Conservation (phyloP, 1,139 yeast genomes). For the Blastobotrys petasosporus region DNA sequence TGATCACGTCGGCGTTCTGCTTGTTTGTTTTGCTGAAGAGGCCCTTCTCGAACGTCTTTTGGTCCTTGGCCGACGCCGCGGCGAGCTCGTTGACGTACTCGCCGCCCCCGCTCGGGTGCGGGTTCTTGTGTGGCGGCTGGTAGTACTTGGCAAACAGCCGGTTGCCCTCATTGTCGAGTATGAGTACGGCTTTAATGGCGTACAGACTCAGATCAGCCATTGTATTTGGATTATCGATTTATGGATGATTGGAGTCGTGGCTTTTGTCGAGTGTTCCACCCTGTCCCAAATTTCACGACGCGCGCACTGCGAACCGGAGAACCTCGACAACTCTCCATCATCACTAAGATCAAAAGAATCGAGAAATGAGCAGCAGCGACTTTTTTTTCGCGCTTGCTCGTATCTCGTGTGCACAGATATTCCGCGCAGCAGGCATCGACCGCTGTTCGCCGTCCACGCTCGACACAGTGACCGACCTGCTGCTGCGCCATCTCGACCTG, state of each 20-base stretch:
- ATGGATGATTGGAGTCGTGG: not conserved
- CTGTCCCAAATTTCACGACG: not conserved
- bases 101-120: conserved; percentile 22
- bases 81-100: conserved; percentile 21
- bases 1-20: conserved; percentile 70
- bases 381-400: conserved; percentile 58
- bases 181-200: conserved; percentile 68
- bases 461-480: conserved; percentile 57
- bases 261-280: not conserved
- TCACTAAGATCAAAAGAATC: not conserved
- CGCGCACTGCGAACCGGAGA: not conserved
- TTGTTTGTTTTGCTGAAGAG: conserved; percentile 72
- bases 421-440: conserved; percentile 69
- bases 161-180: conserved; percentile 76
- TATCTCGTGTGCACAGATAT: conserved; percentile 58
- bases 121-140: conserved; percentile 48
- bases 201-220: conserved; percentile 42
- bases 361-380: conserved; percentile 27
- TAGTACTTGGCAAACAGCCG: conserved; percentile 84
- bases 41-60: conserved; percentile 67
- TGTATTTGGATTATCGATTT: conserved; percentile 5
- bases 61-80: conserved; percentile 48
- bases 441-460: conserved; percentile 57
- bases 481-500: conserved; percentile 48
- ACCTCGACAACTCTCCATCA: not conserved